These are phyloP conservation scores for Puccinia brachypodii DNA, from an alignment of 1,284 basidiomycete species.

Conservation along the genomic window DNA sequence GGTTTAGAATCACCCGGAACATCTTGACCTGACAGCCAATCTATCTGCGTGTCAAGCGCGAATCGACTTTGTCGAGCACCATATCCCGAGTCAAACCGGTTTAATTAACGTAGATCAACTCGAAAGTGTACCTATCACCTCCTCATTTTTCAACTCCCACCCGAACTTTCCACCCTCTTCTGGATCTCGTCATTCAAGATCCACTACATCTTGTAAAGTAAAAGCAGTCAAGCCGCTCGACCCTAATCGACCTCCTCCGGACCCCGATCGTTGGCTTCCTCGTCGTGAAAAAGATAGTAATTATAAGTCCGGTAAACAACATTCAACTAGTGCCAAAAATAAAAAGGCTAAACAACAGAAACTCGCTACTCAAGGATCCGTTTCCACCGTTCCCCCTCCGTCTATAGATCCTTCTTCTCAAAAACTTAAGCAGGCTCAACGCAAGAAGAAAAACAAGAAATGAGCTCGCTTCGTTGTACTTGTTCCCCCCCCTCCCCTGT, in stretches of 20 bases:
- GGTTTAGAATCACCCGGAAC: slow-evolving; percentile 33
- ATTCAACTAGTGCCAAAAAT: neutral
- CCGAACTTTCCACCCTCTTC: slow-evolving; percentile 18
- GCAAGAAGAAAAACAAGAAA: slow-evolving; percentile 30
- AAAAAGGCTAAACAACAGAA: slow-evolving; percentile 28
- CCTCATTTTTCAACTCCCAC: slow-evolving; percentile 39
- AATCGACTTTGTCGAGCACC: slow-evolving; percentile 13
- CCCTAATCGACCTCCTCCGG: slow-evolving; percentile 29
- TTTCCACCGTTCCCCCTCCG: neutral
- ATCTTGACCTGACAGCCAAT: slow-evolving; percentile 30
- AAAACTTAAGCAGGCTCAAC: slow-evolving; percentile 6
- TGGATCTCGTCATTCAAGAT: neutral
- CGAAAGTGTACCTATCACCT: slow-evolving; percentile 16
- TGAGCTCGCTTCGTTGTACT: neutral
- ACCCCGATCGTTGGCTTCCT: slow-evolving; percentile 38
- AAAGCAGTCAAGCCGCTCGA: slow-evolving; percentile 32
- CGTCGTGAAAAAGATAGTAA: slow-evolving; percentile 23
- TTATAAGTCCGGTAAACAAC: neutral
- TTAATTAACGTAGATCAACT: slow-evolving; percentile 24
- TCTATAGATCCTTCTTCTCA: neutral
- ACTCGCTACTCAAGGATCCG: slow-evolving; percentile 22
- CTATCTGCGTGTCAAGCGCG: slow-evolving; percentile 29
- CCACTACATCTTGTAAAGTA: neutral
- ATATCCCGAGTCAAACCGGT: slow-evolving; percentile 1
- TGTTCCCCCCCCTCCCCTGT: neutral